Evolutionary conservation across 768 basidiomycete genomes (phyloP).

Genomic region (Lactarius deliciosus): DNA sequence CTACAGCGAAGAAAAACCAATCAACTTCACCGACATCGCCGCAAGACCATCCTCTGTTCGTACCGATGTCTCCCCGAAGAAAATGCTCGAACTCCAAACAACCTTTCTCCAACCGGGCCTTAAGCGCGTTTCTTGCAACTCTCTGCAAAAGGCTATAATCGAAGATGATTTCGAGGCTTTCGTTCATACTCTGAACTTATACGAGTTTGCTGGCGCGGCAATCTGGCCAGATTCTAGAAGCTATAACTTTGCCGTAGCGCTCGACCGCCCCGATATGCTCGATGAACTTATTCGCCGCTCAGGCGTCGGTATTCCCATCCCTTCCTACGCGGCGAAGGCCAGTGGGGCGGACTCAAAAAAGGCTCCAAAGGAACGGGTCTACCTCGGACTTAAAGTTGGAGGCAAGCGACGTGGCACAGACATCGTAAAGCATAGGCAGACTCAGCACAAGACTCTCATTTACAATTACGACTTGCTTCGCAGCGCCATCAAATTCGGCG

Average conservation of each 20-base stretch:
- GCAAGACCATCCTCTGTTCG: constrained; percentile 47
- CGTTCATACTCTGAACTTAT: constrained; percentile 47
- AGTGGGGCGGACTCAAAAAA: constrained; percentile 38
- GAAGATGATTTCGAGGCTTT: constrained; percentile 54
- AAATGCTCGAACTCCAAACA: constrained; percentile 36
- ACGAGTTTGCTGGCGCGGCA: constrained; percentile 38
- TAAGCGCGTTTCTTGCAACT: constrained; percentile 23
- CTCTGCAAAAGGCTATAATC: constrained; percentile 41
- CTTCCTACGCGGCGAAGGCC: constrained; percentile 34
- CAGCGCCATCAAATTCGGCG: constrained; percentile 2
- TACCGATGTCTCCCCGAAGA: constrained; percentile 40
- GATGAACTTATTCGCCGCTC: constrained; percentile 58
- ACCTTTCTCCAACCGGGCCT: constrained; percentile 11
- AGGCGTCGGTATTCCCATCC: constrained; percentile 37
- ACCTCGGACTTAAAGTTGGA: constrained; percentile 60
- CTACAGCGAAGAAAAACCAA: constrained; percentile 42
- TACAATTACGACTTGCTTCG: constrained; percentile 18
- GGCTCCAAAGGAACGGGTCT: constrained; percentile 40
- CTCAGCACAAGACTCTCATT: background rate
- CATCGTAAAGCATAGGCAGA: constrained; percentile 39
- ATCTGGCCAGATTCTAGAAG: constrained; percentile 29
- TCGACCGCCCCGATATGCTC: constrained; percentile 50
- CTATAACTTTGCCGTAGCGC: constrained; percentile 34
- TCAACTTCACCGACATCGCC: constrained; percentile 55
- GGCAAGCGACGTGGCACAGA: constrained; percentile 64